phyloP scores from a whole-genome alignment of 108 stramenopile genomes.

The Nitzschia sp. region DNA sequence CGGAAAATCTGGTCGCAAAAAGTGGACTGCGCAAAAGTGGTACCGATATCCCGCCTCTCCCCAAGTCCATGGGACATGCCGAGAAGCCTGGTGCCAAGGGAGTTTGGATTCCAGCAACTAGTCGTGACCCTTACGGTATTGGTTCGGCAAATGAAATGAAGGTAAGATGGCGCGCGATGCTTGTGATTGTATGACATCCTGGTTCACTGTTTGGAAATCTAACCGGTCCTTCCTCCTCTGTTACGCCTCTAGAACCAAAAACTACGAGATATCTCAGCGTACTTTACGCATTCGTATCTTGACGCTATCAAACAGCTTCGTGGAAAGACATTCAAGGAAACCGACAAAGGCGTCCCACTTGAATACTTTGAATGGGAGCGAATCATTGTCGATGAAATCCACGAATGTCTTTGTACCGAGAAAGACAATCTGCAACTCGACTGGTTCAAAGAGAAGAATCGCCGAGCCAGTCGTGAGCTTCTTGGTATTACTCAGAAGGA shows the following conservation, averaged over 20 bases:
- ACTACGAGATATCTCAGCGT: slow-evolving; percentile 52
- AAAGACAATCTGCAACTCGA: background rate
- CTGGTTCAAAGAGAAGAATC: slow-evolving; percentile 51
- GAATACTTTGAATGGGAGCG: slow-evolving; percentile 77
- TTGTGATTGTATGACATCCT: background rate
- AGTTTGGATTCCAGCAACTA: slow-evolving; percentile 63
- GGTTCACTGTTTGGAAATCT: background rate
- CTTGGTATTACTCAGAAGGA: slow-evolving; percentile 63
- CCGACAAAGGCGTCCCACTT: slow-evolving; percentile 62
- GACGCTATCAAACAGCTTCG: slow-evolving; percentile 52
- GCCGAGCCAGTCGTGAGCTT: slow-evolving; percentile 61
- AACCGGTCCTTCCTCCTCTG: too few species aligned
- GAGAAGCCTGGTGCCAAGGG: slow-evolving; percentile 53
- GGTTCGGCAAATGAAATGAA: slow-evolving; percentile 4
- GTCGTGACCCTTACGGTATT: slow-evolving; percentile 53
- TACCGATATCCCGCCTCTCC: slow-evolving; percentile 43
- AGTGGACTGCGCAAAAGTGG: background rate
- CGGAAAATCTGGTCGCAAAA: slow-evolving; percentile 41
- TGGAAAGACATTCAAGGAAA: slow-evolving; percentile 39
- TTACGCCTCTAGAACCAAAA: slow-evolving; percentile 51
- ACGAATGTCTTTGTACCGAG: slow-evolving; percentile 44
- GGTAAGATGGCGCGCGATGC: background rate
- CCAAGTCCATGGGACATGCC: slow-evolving; percentile 35
- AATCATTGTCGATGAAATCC: slow-evolving; percentile 75
- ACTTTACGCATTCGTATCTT: slow-evolving; percentile 54